Percentiles rank a stretch among this genome's conserved stretches.
Evolutionary conservation across 371 early-diverging fungal genomes (phyloP).

Genomic region (Mortierella sp.): DNA sequence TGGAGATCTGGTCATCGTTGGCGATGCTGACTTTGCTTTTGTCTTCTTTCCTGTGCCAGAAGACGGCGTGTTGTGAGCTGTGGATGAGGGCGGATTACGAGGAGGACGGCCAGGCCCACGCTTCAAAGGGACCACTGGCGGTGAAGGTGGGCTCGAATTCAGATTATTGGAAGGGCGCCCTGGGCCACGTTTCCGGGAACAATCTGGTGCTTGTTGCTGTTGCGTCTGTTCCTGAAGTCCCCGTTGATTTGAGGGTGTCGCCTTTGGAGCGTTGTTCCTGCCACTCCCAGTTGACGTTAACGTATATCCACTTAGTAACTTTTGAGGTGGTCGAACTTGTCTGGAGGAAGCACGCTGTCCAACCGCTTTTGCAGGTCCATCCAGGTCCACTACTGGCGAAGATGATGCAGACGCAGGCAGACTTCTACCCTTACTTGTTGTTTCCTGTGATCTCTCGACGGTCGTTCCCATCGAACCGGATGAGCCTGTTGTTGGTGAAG

Average conservation of each 20-base stretch:
- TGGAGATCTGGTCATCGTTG: constrained; percentile 31
- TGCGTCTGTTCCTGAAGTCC: constrained; percentile 16
- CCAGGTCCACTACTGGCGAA: not conserved
- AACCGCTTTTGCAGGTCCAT: not conserved
- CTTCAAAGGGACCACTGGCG: constrained; percentile 30
- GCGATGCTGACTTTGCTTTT: constrained; percentile 46
- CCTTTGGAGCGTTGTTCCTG: constrained; percentile 5
- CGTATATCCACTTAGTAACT: not conserved
- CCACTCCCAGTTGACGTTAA: not conserved
- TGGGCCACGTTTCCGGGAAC: constrained; percentile 22
- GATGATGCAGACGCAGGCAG: not conserved
- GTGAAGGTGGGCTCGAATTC: not conserved
- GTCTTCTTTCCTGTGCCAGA: not conserved
- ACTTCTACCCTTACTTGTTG: not conserved
- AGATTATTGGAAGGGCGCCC: constrained; percentile 22
- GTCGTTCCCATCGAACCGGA: not conserved
- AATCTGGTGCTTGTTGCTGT: constrained; percentile 2
- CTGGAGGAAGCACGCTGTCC: constrained; percentile 39
- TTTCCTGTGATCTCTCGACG: not conserved
- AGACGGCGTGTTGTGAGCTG: constrained; percentile 1
- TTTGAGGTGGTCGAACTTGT: constrained; percentile 33
- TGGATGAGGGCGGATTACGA: constrained; percentile 26
- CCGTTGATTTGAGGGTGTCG: constrained; percentile 45
- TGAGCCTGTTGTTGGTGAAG: constrained; percentile 7
- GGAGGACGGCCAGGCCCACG: constrained; percentile 54